phyloP scores from a whole-genome alignment of 1,284 basidiomycete genomes.

The Coniophora puteana region DNA sequence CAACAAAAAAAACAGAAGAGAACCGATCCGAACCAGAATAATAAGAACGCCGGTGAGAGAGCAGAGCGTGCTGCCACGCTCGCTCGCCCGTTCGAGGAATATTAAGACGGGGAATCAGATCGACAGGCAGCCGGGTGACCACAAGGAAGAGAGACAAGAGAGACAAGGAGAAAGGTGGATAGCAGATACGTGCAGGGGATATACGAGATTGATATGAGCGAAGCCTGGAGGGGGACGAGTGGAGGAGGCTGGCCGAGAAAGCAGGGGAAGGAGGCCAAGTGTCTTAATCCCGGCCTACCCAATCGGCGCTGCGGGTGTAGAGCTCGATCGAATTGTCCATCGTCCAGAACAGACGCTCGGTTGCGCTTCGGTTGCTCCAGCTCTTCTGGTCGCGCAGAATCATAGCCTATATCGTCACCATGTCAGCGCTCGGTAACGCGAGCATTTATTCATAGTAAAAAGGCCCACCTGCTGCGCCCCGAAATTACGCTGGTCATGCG shows the following conservation, averaged over 20 bases:
- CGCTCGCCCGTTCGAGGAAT: too few species aligned
- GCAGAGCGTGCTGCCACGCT: too few species aligned
- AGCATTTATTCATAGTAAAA: slow-evolving; percentile 3
- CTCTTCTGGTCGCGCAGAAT: slow-evolving; percentile 89
- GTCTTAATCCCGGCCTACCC: slow-evolving; percentile 72
- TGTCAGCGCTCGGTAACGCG: not conserved
- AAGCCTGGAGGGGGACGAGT: too few species aligned
- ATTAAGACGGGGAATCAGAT: too few species aligned
- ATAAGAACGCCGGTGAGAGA: too few species aligned
- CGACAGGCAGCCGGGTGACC: too few species aligned
- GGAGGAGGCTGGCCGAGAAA: not conserved
- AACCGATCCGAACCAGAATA: too few species aligned
- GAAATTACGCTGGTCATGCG: slow-evolving; percentile 86
- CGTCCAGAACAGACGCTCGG: slow-evolving; percentile 87
- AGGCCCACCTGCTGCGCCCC: slow-evolving; percentile 84
- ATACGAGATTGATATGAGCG: too few species aligned
- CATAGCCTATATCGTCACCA: slow-evolving; percentile 62
- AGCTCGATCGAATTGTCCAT: slow-evolving; percentile 83
- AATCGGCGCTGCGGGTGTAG: slow-evolving; percentile 76
- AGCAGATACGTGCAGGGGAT: not conserved
- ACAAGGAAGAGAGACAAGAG: too few species aligned
- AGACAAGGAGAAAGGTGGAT: not conserved
- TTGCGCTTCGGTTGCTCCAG: slow-evolving; percentile 85
- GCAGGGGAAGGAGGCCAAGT: not conserved
- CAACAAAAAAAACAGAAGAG: slow-evolving; percentile 5